Evolutionary conservation across 345 rosid species (phyloP), one percentile per base, ranked within the genome.

Genomic region (Linum lewisii): DNA sequence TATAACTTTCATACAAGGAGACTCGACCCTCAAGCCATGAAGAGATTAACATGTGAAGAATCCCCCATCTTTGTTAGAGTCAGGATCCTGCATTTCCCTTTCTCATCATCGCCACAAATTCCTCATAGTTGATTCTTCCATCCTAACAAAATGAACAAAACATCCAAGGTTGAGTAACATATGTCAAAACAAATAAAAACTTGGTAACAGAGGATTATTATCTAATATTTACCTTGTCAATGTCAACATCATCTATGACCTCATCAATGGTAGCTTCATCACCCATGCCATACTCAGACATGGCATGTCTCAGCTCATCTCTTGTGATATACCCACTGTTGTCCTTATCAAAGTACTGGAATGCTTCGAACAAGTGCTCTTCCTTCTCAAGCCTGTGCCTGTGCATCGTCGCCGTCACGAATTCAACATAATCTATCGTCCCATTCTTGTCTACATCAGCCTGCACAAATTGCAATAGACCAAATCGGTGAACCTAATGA

Each of bases 81-180:
- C 34, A 24, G 4, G 21, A 24, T 24, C 23, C 56, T 52, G 23
- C 24, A 20, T 20, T 65, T 44, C 80, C 74, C 21, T 22, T 69
- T 50, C 60, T 63, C 80, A 78, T 75, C 82, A 75, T 78, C 19
- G 60, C 60, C 44, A 7, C 67, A 59, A 78, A 78, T 64, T 78
- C 82, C 24, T 75, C 75, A 18, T 72, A 75, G 54, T 78, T 62
- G 44, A 78, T 78, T 22, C 21, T 69, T 57, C 79, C 82, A 58
- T 78, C 79, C 82, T 75, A 42, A 42, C 47, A 42, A 8, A 42
- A 42, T 11, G 16, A 38, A 8, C 45, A 42, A 11, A 42, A 42
- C 9, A 29, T n/a, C n/a, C n/a, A 1, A 29, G 34, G 7, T 29
- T 29, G 1, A 3, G 1, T n/a, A n/a, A n/a, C n/a, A n/a, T n/a